These are phyloP conservation scores for Polysphondylium violaceum DNA, from an alignment of 78 protist genomes.

Conservation along the genomic window DNA sequence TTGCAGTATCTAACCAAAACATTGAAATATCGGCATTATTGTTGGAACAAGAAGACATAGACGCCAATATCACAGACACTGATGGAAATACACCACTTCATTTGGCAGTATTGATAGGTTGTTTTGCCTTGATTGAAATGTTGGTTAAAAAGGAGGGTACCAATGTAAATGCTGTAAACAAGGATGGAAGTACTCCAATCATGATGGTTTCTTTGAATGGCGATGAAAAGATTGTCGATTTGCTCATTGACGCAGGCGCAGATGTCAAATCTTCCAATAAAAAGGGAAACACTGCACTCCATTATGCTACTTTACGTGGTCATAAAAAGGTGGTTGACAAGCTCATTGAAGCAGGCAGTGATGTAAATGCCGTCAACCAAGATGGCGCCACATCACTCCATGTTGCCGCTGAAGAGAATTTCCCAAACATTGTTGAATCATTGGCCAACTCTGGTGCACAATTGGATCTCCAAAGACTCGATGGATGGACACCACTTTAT, in stretches of 20 bases:
- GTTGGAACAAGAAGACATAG: not conserved
- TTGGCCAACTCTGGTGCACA: constrained; percentile 61
- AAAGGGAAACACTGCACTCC: constrained; percentile 71
- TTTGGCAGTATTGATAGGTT: constrained; percentile 27
- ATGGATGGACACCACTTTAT: constrained; percentile 80
- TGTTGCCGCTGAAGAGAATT: constrained; percentile 74
- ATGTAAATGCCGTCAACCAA: constrained; percentile 63
- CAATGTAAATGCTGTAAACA: constrained; percentile 59
- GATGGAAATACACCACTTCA: constrained; percentile 67
- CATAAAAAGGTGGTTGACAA: constrained; percentile 68
- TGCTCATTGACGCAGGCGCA: constrained; percentile 26
- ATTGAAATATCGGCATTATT: not conserved
- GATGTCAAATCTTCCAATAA: constrained; percentile 57
- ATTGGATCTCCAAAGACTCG: constrained; percentile 47
- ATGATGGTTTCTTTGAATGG: constrained; percentile 79
- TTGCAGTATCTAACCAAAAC: not conserved
- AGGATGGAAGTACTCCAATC: constrained; percentile 68
- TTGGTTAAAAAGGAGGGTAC: not conserved
- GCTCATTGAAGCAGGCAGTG: constrained; percentile 53
- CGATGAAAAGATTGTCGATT: constrained; percentile 59
- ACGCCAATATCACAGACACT: constrained; percentile 1
- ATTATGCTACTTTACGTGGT: constrained; percentile 61
- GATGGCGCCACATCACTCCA: constrained; percentile 76
- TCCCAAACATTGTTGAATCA: constrained; percentile 44
- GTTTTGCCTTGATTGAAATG: constrained; percentile 11